Percentiles rank a stretch among this genome's conserved stretches.
phyloP scores from a whole-genome alignment of 2,329 filamentous ascomycete species.

The Aspergillus brunneoviolaceus region DNA sequence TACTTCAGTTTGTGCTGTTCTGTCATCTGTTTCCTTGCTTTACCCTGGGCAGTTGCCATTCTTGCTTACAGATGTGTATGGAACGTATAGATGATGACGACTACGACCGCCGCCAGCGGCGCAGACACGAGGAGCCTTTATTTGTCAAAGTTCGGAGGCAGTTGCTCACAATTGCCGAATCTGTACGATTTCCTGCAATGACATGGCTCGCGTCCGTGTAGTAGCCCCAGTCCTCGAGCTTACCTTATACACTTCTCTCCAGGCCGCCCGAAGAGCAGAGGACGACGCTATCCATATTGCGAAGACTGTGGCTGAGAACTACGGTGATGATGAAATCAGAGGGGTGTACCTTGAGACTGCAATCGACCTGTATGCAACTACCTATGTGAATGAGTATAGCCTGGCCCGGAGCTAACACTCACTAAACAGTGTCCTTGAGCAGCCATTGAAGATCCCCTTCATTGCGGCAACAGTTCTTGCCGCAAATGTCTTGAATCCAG shows the following conservation, averaged over 20 bases:
- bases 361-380: slow-evolving; percentile 63
- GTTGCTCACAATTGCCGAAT: slow-evolving; percentile 77
- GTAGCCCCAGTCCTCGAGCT: slow-evolving; percentile 12
- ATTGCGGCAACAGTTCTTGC: slow-evolving; percentile 79
- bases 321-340: slow-evolving; percentile 78
- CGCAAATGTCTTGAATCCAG: slow-evolving; percentile 73
- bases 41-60: not conserved
- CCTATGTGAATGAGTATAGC: slow-evolving; percentile 1
- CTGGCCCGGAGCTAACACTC: slow-evolving; percentile 11
- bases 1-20: not conserved
- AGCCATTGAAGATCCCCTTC: slow-evolving; percentile 97
- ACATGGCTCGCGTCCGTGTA: not conserved
- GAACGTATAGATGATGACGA: slow-evolving; percentile 68
- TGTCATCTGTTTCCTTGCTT: not conserved
- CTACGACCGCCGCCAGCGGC: slow-evolving; percentile 69
- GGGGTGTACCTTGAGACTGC: slow-evolving; percentile 70
- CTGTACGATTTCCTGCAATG: slow-evolving; percentile 42
- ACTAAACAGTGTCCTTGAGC: slow-evolving; percentile 65
- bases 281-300: slow-evolving; percentile 76
- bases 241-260: slow-evolving; percentile 1
- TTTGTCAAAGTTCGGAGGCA: slow-evolving; percentile 73
- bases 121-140: slow-evolving; percentile 71
- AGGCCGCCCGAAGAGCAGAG: slow-evolving; percentile 70
- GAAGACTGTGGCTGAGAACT: slow-evolving; percentile 75
- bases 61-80: slow-evolving; percentile 3